Base-by-base conservation (phyloP, 345 rosid genomes). In the Arabis alpina region DNA sequence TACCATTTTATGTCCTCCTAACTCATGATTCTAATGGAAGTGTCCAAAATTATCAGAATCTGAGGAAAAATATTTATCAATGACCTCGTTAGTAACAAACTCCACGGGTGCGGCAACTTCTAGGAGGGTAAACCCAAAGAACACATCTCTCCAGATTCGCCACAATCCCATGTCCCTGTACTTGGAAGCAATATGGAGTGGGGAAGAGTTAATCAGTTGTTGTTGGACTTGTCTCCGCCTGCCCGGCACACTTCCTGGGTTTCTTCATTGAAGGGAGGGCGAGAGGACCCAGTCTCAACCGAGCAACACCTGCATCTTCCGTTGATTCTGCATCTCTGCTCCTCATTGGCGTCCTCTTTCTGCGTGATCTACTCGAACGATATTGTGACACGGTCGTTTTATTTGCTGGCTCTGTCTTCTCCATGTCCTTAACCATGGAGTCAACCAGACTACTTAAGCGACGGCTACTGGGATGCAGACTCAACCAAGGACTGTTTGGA, bases 401-500 rank as follows among this genome's bases (percentile, higher is more conserved):
- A 43, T 71, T 49, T 63, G 32, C 71, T 49, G 61, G 25, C 37
- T 50, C 69, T 49, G 53, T 66, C 68, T 69, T 75, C 45, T 61
- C 82, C 60, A 52, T 57, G 64, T 72, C 74, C 72, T 63, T 78
- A 40, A 78, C 56, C 76, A 80, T 85, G 23, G 23, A 19, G 23
- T 19, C 23, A 19, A 19, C 23, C 23, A 19, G 23, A 42, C 42
- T 54, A 41, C 54, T 54, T 45, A 75, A 61, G 66, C 70, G 66
- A 34, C 47, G 78, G 62, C 80, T 79, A 74, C 79, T 77, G 10
- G 88, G 77, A 80, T 88, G 90, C 75, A 91, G 83, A 77, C 88
- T 93, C 79, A 90, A 77, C 96, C 96, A 88, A 54, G 96, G 86
- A 58, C 75, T 74, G 76, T 77, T 71, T 37, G 78, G 56, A 45